Base-by-base conservation (phyloP, 2,329 filamentous ascomycete species). In the Aspergillus texensis region DNA sequence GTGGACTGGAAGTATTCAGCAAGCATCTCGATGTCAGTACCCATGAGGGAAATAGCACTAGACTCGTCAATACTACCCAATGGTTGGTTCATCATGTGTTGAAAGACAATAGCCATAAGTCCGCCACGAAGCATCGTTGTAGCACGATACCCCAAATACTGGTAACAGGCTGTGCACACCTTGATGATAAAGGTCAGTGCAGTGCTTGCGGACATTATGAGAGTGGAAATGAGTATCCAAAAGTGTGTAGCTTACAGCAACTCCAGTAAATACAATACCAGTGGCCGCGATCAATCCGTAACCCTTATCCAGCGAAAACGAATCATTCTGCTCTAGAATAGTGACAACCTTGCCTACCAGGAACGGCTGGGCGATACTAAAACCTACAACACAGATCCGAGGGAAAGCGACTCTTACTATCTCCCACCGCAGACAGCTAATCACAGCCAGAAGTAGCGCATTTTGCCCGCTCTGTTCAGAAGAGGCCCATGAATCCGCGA, bases 1-100 rank as follows among this genome's bases (percentile, higher is more conserved):
- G 50, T 50, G 2, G 66, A 65, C 12, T 68, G 43, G 28, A 70
- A 70, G 34, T 70, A 70, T 57, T 70, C 65, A 1, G 67, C 67
- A 16, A 70, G 60, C 67, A 69, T 70, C 24, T 70, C 67, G 28
- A 70, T 65, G n/a, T 70, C 68, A 19, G 68, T 55, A 1, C 68
- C 68, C 56, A 70, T 64, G 12, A 70, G 66, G 14, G 68, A 59
- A 66, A 70, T 69, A 19, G 68, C 68, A 61, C 68, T 69, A 28
- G 67, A 69, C 54, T 70, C 68, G n/a, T 70, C 68, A 0, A 60
- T 66, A 32, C 62, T 64, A 0, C 67, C 67, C 5, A 65, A 34
- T n/a, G 67, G 67, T 14, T 68, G 53, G 32, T 61, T 45, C 66
- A 69, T 67, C 67, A 69, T 68, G 43, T 69, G 67, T 48, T 63